Evolutionary conservation across 78 protist genomes (phyloP).

Genomic region (Dictyostelium purpureum): DNA sequence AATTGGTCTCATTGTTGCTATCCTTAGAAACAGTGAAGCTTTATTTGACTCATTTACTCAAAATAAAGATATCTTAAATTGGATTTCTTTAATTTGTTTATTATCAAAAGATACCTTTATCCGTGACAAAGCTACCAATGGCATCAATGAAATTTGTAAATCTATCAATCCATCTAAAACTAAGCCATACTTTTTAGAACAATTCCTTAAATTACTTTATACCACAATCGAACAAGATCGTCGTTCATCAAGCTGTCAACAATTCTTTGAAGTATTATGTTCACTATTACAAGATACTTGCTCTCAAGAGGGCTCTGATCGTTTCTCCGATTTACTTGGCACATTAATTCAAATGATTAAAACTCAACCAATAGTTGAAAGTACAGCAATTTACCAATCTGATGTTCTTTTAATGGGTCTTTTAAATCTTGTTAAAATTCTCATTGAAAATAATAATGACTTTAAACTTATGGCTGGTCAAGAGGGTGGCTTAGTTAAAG

Average conservation of each 20-base stretch:
- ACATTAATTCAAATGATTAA: constrained; percentile 32
- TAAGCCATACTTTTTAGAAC: constrained; percentile 18
- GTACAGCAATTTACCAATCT: not conserved
- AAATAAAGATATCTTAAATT: constrained; percentile 4
- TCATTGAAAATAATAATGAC: constrained; percentile 3
- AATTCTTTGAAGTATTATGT: constrained; percentile 25
- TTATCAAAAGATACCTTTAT: constrained; percentile 22
- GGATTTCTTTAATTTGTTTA: constrained; percentile 16
- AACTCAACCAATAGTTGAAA: constrained; percentile 74
- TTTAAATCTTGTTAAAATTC: constrained; percentile 25
- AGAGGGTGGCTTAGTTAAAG: constrained; percentile 42
- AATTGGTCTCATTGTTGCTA: not conserved
- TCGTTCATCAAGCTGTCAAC: constrained; percentile 1
- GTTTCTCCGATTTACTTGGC: not conserved
- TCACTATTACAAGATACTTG: constrained; percentile 8
- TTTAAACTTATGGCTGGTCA: constrained; percentile 45
- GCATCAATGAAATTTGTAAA: not conserved
- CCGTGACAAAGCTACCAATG: constrained; percentile 19
- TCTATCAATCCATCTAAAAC: not conserved
- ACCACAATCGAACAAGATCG: constrained; percentile 20
- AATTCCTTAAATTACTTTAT: constrained; percentile 4
- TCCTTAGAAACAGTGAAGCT: not conserved
- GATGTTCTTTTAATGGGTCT: constrained; percentile 60
- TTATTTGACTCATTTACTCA: not conserved
- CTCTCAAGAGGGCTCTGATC: not conserved